Conservation (phyloP, 1,284 basidiomycete species). For the Somion occarium region DNA sequence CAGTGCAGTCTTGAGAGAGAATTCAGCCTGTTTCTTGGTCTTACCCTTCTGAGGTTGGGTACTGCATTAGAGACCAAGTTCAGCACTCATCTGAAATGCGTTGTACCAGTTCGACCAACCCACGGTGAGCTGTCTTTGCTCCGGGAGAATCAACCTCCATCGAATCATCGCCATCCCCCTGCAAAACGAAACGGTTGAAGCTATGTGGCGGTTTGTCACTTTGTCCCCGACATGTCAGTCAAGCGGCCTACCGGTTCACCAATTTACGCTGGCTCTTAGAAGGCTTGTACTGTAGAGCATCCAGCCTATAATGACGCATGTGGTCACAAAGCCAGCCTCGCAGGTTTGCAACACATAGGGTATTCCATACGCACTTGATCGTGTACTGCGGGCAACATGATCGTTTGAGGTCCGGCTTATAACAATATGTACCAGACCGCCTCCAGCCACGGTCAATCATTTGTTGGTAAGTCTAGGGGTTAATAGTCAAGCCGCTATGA, state of each 20-base stretch:
- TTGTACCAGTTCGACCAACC: no score
- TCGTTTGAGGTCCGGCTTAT: constrained; percentile 75
- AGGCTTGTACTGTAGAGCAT: constrained; percentile 65
- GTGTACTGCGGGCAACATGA: constrained; percentile 95
- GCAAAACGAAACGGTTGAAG: constrained; percentile 73
- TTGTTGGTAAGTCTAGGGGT: constrained; percentile 57
- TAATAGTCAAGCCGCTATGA: not conserved
- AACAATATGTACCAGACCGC: constrained; percentile 77
- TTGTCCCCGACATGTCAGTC: no score
- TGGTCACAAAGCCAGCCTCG: no score
- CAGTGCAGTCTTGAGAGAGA: constrained; percentile 40
- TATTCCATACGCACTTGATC: constrained; percentile 58
- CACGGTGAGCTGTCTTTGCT: not conserved
- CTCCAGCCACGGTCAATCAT: constrained; percentile 92
- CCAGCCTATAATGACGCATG: constrained; percentile 59
- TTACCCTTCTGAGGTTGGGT: no score
- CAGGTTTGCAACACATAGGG: no score
- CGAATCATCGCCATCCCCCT: constrained; percentile 35
- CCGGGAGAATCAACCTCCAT: constrained; percentile 10
- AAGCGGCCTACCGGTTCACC: constrained; percentile 49
- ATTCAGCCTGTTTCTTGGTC: constrained; percentile 10
- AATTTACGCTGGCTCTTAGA: constrained; percentile 80
- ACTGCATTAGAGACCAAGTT: no score
- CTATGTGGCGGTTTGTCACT: no score
- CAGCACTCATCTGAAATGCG: no score